Conservation (phyloP, 139 green algal genomes). For the Dunaliella primolecta region DNA sequence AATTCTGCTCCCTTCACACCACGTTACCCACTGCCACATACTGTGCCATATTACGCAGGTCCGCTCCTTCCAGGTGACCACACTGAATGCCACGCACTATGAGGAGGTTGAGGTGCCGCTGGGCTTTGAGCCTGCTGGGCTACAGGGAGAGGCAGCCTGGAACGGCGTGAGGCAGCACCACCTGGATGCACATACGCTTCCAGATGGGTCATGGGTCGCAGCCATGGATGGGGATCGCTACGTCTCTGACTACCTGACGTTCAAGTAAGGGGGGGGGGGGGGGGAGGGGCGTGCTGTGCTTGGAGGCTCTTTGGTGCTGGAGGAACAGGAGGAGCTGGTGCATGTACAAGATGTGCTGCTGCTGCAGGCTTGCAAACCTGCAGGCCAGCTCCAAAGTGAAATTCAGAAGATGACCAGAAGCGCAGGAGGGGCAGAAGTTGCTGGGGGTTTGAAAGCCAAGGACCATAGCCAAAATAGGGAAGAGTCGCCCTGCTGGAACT, state of each 20-base stretch:
- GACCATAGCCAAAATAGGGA: too few species aligned
- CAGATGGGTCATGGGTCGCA: constrained; percentile 32
- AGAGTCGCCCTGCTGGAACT: too few species aligned
- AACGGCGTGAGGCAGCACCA: constrained; percentile 39
- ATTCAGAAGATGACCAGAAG: too few species aligned
- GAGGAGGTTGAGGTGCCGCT: constrained; percentile 23
- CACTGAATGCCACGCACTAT: constrained; percentile 26
- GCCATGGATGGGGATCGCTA: constrained; percentile 42
- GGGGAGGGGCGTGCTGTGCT: background rate
- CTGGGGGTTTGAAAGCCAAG: too few species aligned
- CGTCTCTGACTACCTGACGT: constrained; percentile 6
- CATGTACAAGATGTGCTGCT: too few species aligned
- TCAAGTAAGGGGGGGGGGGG: constrained; percentile 1
- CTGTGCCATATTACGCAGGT: constrained; percentile 16
- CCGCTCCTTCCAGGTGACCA: constrained; percentile 24
- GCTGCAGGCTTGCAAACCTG: too few species aligned
- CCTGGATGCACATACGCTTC: constrained; percentile 40
- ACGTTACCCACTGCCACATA: background rate
- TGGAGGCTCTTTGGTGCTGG: too few species aligned
- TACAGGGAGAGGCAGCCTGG: constrained; percentile 21
- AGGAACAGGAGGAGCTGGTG: too few species aligned
- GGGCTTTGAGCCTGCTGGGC: constrained; percentile 3
- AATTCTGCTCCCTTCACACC: background rate
- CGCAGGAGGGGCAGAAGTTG: too few species aligned
- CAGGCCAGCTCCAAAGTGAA: too few species aligned